phyloP scores from a whole-genome alignment of 495 filamentous ascomycete species.

The Penicillium malachiteum region DNA sequence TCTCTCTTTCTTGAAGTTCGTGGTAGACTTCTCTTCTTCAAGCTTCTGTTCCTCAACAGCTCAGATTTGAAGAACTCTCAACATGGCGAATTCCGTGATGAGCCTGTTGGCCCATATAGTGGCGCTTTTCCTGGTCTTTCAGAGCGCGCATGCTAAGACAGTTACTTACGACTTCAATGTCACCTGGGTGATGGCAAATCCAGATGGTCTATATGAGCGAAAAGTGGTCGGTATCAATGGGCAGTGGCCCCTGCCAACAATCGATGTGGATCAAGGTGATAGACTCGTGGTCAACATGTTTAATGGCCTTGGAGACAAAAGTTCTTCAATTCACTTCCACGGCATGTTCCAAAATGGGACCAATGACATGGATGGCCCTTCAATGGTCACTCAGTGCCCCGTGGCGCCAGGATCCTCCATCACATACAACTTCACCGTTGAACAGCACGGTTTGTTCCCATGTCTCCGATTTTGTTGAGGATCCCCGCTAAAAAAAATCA shows the following conservation, averaged over 20 bases:
- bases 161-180: constrained; percentile 78
- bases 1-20: not conserved
- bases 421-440: constrained; percentile 76
- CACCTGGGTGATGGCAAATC: constrained; percentile 77
- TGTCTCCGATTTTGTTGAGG: too few relatives aligned
- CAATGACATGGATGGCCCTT: constrained; percentile 72
- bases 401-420: constrained; percentile 74
- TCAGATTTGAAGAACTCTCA: not conserved
- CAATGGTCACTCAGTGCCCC: constrained; percentile 63
- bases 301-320: constrained; percentile 71
- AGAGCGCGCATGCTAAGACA: constrained; percentile 49
- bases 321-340: constrained; percentile 75
- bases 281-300: constrained; percentile 66
- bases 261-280: constrained; percentile 70
- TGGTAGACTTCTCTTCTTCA: not conserved
- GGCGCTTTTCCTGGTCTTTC: constrained; percentile 13
- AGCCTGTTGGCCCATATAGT: constrained; percentile 10
- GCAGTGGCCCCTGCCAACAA: constrained; percentile 71
- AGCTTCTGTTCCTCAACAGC: not conserved
- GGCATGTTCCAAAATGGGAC: constrained; percentile 72
- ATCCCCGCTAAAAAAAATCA: constrained; percentile 43
- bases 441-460: constrained; percentile 55
- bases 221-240: constrained; percentile 78
- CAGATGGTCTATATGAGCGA: constrained; percentile 66
- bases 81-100: constrained; percentile 16